phyloP scores from a whole-genome alignment of 441 rosid genomes.

The Populus hybrid region DNA sequence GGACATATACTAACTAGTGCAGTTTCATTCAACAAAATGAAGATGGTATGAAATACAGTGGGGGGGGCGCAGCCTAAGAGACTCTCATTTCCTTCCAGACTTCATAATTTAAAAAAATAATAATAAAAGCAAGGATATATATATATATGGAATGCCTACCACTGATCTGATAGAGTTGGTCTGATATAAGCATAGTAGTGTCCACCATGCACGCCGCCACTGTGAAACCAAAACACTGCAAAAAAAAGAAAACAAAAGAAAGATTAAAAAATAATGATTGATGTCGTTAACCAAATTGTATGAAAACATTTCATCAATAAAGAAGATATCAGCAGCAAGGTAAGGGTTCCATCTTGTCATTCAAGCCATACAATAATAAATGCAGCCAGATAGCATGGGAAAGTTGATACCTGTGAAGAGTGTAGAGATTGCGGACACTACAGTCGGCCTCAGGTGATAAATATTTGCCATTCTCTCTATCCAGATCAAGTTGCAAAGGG shows the following conservation, averaged over 20 bases:
- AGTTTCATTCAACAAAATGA: neutral
- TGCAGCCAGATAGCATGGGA: neutral
- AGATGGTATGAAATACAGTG: neutral
- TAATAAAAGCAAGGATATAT: neutral
- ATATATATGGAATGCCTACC: slow-evolving; percentile 36
- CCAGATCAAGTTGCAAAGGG: slow-evolving; percentile 92
- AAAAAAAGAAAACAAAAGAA: neutral
- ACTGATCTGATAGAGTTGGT: slow-evolving; percentile 84
- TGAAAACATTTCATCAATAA: neutral
- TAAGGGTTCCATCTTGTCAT: neutral
- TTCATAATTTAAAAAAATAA: neutral
- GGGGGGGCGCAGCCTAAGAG: neutral
- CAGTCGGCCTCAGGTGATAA: slow-evolving; percentile 89
- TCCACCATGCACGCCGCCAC: slow-evolving; percentile 76
- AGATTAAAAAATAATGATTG: neutral
- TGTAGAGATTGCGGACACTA: slow-evolving; percentile 83
- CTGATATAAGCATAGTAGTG: slow-evolving; percentile 89
- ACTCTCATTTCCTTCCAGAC: neutral
- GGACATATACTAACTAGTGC: neutral
- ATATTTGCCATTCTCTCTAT: slow-evolving; percentile 77
- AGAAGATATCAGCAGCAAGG: neutral
- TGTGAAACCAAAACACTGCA: slow-evolving; percentile 42
- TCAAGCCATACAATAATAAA: neutral
- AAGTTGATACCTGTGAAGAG: slow-evolving; percentile 72
- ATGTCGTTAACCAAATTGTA: neutral